A percentile compares a stretch with the other conserved stretches of the same genome.
Conservation (phyloP, 2,329 filamentous ascomycete species). For the Aspergillus novofumigatus region DNA sequence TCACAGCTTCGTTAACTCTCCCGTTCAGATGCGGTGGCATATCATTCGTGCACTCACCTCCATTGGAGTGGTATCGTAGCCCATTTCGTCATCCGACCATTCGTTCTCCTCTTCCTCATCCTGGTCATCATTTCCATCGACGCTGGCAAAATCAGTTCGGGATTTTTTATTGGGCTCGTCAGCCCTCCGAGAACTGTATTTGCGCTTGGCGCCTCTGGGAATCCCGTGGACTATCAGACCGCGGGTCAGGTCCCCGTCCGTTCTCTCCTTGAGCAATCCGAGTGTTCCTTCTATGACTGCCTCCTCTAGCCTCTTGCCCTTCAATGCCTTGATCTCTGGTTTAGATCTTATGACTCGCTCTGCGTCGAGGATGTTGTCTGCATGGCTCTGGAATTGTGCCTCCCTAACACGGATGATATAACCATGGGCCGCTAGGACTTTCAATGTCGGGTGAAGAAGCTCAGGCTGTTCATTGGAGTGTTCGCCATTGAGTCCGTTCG, state of each 20-base stretch:
- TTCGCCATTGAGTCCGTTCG: slow-evolving; percentile 21
- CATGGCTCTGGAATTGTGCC: slow-evolving; percentile 39
- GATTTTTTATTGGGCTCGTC: slow-evolving; percentile 17
- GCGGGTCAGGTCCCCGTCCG: slow-evolving; percentile 32
- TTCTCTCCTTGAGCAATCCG: slow-evolving; percentile 30
- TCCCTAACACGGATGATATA: slow-evolving; percentile 39
- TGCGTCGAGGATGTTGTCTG: slow-evolving; percentile 38
- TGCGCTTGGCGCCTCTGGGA: slow-evolving; percentile 33
- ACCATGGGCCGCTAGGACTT: slow-evolving; percentile 38
- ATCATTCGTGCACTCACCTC: slow-evolving; percentile 27
- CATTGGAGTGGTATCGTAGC: slow-evolving; percentile 32
- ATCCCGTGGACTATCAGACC: slow-evolving; percentile 29
- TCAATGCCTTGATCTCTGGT: slow-evolving; percentile 30
- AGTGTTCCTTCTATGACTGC: slow-evolving; percentile 26
- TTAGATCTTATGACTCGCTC: slow-evolving; percentile 28
- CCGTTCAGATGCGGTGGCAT: slow-evolving; percentile 3
- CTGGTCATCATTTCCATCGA: slow-evolving; percentile 24
- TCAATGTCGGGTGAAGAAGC: slow-evolving; percentile 36
- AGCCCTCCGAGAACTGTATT: slow-evolving; percentile 17
- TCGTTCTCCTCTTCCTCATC: slow-evolving; percentile 32
- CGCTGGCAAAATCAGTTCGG: slow-evolving; percentile 23
- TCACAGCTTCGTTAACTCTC: slow-evolving; percentile 8
- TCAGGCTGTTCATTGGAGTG: slow-evolving; percentile 17
- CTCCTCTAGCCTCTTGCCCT: slow-evolving; percentile 37
- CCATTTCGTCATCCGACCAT: slow-evolving; percentile 34